Evolutionary conservation across 345 rosid species (phyloP), one percentile per base, ranked within the genome.

Genomic region (Mangifera indica): DNA sequence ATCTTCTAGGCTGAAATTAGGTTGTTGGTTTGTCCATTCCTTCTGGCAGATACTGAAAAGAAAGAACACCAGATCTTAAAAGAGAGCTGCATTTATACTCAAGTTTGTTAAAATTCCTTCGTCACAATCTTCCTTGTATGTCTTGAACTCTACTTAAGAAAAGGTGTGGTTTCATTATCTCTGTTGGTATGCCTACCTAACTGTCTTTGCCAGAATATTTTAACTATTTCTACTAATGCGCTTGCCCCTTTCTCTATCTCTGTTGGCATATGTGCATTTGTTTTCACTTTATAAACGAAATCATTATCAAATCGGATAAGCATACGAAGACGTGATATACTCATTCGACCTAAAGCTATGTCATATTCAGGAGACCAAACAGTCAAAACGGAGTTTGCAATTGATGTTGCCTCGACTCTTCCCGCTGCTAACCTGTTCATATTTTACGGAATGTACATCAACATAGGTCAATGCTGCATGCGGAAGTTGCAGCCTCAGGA

Each of bases 151-250:
- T 25, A 82, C 72, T 73, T 53, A 77, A 74, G 60, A 53, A 76
- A 73, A 22, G 83, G 73, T 76, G 77, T 73, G 53, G 51, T 63
- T 59, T 84, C 82, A 69, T 75, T 75, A 75, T 84, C 83, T 59
- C 9, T 67, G 57, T 63, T 51, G 77, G 37, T 73, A 51, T 64
- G 72, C 70, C 81, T 45, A 70, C 75, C 72, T 25, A 24, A 11
- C 26, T 29, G 32, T 29, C 32, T 29, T 29, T 44, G 51, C 24
- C 44, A 56, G 32, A 70, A 42, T 51, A 69, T 75, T 71, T 20
- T 15, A 42, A 44, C 44, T 66, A 55, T 46, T 74, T 68, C 48
- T 40, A 26, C 40, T n/a, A n/a, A n/a, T n/a, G n/a, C n/a, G n/a
- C n/a, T n/a, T n/a, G n/a, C n/a, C n/a, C n/a, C n/a, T n/a, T n/a